A percentile compares a stretch with the other conserved stretches of the same genome.
phyloP scores from a whole-genome alignment of 106 monocot species.

The Dioscorea dumetorum region DNA sequence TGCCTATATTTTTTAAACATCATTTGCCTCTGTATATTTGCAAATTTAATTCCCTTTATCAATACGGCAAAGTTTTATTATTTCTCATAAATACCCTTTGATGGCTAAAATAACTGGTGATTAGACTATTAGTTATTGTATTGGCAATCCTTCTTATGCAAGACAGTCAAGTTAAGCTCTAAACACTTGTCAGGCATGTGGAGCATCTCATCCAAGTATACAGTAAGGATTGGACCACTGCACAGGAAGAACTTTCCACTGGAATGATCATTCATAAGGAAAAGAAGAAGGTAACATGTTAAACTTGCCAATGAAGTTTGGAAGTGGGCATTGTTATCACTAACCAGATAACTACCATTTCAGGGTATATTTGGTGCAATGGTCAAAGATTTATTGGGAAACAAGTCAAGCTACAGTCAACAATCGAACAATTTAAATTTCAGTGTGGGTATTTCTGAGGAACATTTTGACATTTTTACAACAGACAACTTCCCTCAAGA shows the following conservation, averaged over 20 bases:
- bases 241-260: conserved; percentile 21
- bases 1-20: background rate
- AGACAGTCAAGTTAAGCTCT: too few species aligned
- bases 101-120: background rate
- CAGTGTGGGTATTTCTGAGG: conserved; percentile 18
- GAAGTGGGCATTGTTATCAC: background rate
- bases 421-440: conserved; percentile 23
- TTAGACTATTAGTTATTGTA: conserved; percentile 6
- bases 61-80: background rate
- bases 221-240: conserved; percentile 13
- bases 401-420: conserved; percentile 34
- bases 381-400: conserved; percentile 44
- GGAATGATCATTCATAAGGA: conserved; percentile 32
- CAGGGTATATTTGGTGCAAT: conserved; percentile 57
- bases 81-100: background rate
- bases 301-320: background rate
- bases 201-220: conserved; percentile 44
- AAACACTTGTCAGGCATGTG: conserved; percentile 32
- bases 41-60: background rate
- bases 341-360: conserved; percentile 8
- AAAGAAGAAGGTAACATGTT: conserved; percentile 62
- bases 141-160: too few species aligned
- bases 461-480: conserved; percentile 44
- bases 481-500: conserved; percentile 28
- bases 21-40: background rate